These are phyloP conservation scores for Magnolia kwangsiensis DNA, from an alignment of 164 flowering plant species.

Conservation along the genomic window DNA sequence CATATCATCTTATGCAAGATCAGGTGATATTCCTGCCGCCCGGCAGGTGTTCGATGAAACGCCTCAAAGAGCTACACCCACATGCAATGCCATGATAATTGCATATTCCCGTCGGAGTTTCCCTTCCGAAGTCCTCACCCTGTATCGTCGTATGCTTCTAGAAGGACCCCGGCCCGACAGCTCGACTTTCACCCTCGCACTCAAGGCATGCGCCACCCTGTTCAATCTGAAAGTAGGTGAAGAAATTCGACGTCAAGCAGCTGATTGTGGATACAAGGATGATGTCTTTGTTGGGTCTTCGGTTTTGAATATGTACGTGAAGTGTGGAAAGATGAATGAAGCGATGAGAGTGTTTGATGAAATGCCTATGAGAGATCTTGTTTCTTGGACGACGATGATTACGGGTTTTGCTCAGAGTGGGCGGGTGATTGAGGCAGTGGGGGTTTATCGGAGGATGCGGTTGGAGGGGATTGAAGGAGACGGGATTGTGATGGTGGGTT, in stretches of 20 bases:
- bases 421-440: slow-evolving; percentile 16
- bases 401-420: slow-evolving; percentile 23
- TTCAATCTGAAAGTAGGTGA: slow-evolving; percentile 17
- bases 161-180: slow-evolving; percentile 21
- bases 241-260: slow-evolving; percentile 11
- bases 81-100: slow-evolving; percentile 29
- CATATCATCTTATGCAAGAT: slow-evolving; percentile 16
- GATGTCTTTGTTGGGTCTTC: slow-evolving; percentile 31
- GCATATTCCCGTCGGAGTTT: slow-evolving; percentile 16
- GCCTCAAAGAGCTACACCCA: slow-evolving; percentile 13
- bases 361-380: slow-evolving; percentile 23
- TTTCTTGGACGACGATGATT: slow-evolving; percentile 27
- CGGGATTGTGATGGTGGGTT: slow-evolving; percentile 24
- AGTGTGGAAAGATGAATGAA: slow-evolving; percentile 23
- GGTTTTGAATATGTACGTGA: slow-evolving; percentile 22
- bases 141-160: slow-evolving; percentile 6
- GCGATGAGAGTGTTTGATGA: slow-evolving; percentile 17
- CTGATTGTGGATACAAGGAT: slow-evolving; percentile 18
- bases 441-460: slow-evolving; percentile 19
- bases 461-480: slow-evolving; percentile 20
- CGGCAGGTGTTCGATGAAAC: slow-evolving; percentile 20
- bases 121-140: slow-evolving; percentile 9
- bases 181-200: slow-evolving; percentile 21
- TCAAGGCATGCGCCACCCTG: slow-evolving; percentile 21
- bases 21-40: slow-evolving; percentile 20